phyloP scores from a whole-genome alignment of 306 rosid species.

The Neltuma alba region DNA sequence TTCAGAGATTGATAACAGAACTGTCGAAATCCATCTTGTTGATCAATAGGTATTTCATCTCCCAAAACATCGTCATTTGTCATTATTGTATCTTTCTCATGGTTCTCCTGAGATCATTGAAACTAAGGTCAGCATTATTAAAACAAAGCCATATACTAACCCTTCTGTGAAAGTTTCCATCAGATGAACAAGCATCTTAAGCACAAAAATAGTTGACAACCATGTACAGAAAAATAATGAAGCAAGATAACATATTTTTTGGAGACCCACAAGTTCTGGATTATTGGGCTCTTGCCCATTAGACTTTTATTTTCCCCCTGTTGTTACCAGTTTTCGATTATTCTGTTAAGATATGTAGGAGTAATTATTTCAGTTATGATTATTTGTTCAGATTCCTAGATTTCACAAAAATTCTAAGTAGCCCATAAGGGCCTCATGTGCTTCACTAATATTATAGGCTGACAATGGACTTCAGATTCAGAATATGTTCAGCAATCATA shows the following conservation, averaged over 20 bases:
- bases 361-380: neutral
- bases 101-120: slow-evolving; percentile 64
- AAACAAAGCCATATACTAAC: slow-evolving; percentile 16
- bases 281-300: neutral
- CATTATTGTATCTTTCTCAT: slow-evolving; percentile 60
- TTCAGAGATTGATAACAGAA: slow-evolving; percentile 93
- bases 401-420: neutral
- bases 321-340: neutral
- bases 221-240: neutral
- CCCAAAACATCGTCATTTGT: slow-evolving; percentile 98
- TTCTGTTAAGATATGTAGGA: neutral
- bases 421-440: neutral
- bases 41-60: slow-evolving; percentile 96
- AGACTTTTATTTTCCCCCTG: neutral
- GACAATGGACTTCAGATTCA: neutral
- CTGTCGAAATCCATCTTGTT: slow-evolving; percentile 82
- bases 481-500: slow-evolving; percentile 4
- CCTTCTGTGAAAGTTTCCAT: neutral
- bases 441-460: neutral
- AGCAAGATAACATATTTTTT: neutral
- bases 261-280: neutral
- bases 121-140: slow-evolving; percentile 14
- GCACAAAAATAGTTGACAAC: slow-evolving; percentile 8
- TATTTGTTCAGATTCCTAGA: neutral
- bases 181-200: slow-evolving; percentile 11